These are phyloP conservation scores for Phascolomyces articulosus DNA, from an alignment of 371 early-diverging fungal species.

Conservation along the genomic window DNA sequence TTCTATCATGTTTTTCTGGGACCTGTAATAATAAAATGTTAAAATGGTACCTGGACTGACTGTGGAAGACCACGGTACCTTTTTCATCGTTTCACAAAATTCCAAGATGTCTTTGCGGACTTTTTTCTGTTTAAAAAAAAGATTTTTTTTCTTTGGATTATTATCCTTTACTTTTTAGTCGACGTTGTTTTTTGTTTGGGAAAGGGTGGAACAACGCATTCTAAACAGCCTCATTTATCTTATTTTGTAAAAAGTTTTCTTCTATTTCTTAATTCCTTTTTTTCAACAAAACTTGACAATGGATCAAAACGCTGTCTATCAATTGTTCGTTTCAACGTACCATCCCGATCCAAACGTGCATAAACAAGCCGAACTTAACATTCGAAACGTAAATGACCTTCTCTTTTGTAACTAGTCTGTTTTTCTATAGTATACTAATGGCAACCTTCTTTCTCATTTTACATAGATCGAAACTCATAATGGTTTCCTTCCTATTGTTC, in stretches of 20 bases:
- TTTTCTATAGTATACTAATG: no score
- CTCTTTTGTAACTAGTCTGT: no score
- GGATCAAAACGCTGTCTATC: constrained; percentile 59
- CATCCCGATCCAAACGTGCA: constrained; percentile 80
- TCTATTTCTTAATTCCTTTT: neutral
- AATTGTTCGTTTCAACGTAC: constrained; percentile 77
- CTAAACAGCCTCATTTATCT: no score
- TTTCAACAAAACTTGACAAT: constrained; percentile 22
- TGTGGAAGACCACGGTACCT: no score
- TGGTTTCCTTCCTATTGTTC: constrained; percentile 70
- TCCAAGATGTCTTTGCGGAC: no score
- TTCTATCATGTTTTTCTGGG: no score
- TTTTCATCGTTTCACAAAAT: no score
- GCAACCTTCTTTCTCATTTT: neutral
- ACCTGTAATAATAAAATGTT: no score
- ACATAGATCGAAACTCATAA: constrained; percentile 57
- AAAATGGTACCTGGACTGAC: no score
- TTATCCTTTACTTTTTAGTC: neutral
- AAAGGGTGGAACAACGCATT: no score
- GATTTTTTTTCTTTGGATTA: no score
- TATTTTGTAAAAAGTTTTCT: neutral
- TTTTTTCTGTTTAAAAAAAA: no score
- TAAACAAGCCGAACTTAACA: constrained; percentile 70
- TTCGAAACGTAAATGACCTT: constrained; percentile 35
- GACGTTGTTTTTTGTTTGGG: neutral